These are phyloP conservation scores for Eutrema heterophyllum DNA, from an alignment of 345 rosid species.

Conservation along the genomic window DNA sequence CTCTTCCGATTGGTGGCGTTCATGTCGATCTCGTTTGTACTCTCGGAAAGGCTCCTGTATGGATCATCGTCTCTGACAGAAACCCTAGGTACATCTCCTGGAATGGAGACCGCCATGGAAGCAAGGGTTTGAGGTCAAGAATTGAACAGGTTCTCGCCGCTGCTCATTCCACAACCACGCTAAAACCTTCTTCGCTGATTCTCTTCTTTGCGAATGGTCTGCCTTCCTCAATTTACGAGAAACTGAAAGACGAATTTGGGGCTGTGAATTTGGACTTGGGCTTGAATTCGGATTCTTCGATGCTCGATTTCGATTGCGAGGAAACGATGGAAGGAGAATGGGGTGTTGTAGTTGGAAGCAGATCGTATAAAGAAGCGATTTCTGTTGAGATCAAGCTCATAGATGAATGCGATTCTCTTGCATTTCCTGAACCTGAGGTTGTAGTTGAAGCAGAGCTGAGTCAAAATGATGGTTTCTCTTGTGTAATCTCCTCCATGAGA, in stretches of 20 bases:
- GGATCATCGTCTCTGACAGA: slow-evolving; percentile 85
- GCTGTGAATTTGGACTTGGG: slow-evolving; percentile 35
- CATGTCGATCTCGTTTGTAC: slow-evolving; percentile 77
- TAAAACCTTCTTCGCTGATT: slow-evolving; percentile 56
- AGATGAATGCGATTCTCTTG: slow-evolving; percentile 17
- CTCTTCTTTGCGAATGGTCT: slow-evolving; percentile 72
- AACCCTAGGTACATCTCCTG: slow-evolving; percentile 68
- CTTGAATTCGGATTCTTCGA: slow-evolving; percentile 32
- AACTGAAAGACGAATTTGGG: slow-evolving; percentile 42
- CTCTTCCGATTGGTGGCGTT: slow-evolving; percentile 26
- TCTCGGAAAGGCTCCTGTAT: slow-evolving; percentile 54
- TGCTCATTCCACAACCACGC: slow-evolving; percentile 34
- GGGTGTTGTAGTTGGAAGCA: slow-evolving; percentile 46
- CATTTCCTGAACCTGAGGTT: slow-evolving; percentile 15
- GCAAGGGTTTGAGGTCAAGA: slow-evolving; percentile 54
- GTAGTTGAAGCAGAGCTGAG: slow-evolving; percentile 18
- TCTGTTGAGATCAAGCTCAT: slow-evolving; percentile 55
- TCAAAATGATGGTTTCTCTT: slow-evolving; percentile 29
- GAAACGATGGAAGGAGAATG: slow-evolving; percentile 60
- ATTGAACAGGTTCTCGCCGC: slow-evolving; percentile 49
- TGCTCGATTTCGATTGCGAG: slow-evolving; percentile 32
- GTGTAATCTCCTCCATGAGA: slow-evolving; percentile 44
- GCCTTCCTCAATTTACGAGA: slow-evolving; percentile 26
- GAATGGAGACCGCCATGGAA: slow-evolving; percentile 31
- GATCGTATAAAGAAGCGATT: slow-evolving; percentile 43